Base-by-base conservation (phyloP, 2,329 filamentous ascomycete species). In the Tolypocladium cylindrosporum region DNA sequence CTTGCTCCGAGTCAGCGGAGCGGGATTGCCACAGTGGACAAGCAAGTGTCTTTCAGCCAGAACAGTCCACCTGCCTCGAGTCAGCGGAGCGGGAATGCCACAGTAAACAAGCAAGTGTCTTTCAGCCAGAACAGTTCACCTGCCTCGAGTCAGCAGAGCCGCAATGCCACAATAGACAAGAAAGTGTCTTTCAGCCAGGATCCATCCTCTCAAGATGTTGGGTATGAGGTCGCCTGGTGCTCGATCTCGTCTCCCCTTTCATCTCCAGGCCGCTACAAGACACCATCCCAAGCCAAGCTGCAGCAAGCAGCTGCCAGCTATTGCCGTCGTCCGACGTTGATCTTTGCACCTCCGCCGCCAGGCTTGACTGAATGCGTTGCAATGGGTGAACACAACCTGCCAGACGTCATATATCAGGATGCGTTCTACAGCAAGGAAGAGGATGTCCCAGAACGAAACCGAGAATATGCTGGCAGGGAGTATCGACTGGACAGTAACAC, bases 381-480 rank as follows among this genome's bases (percentile, higher is more conserved):
- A 1, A 57, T 72, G 55, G 63, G 62, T 10, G 66, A 68, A 1
- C 51, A 67, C 39, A 43, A 60, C 16, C 48, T 85, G 10, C 88
- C 89, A 0, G 78, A 86, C 59, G 80, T 89, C 16, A 81, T 97
- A 54, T 95, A 96, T 62, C 89, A 91, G 70, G 86, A 91, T 67
- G 87, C 92, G 0, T 92, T 87, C 66, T 97, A 96, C 68, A 89
- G 91, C 64, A 80, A 89, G 36, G 90, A 95, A 61, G 80, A 79
- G 55, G 94, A 97, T 71, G 88, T 97, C 0, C 91, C 92, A 14
- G 80, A 87, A 43, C 82, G 87, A 56, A 73, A 80, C 39, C 81
- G 90, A 56, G 91, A 96, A 71, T 97, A 96, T 73, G 93, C 89
- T 8, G 93, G 93, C 4, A 85, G 86, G 64, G 89, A 95, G 65